Evolutionary conservation across 345 rosid genomes (phyloP).

Genomic region (Odontarrhena argentea): DNA sequence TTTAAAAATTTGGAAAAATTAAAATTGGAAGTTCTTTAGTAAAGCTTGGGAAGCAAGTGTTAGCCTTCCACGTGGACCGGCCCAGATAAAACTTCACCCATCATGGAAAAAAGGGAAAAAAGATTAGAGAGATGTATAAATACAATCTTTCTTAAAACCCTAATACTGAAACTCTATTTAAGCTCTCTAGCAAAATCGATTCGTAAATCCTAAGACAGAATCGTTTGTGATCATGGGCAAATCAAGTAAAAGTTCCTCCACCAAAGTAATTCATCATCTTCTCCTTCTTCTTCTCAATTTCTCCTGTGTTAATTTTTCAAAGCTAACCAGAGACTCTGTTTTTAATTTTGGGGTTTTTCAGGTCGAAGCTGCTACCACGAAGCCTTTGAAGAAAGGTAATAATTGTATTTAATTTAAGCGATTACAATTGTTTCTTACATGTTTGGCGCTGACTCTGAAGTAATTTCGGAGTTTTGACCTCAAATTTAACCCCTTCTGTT

Average conservation of each 20-base stretch:
- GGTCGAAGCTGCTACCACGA: constrained; percentile 44
- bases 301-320: background rate
- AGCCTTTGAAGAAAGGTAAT: constrained; percentile 54
- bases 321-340: constrained; percentile 9
- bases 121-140: constrained; percentile 2
- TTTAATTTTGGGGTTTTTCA: constrained; percentile 32
- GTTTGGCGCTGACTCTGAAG: background rate
- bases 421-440: background rate
- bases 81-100: too few relatives aligned
- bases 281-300: background rate
- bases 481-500: background rate
- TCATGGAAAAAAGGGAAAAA: too few relatives aligned
- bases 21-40: too few relatives aligned
- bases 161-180: background rate
- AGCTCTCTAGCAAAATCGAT: background rate
- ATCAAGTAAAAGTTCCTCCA: constrained; percentile 42
- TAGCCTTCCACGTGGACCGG: too few relatives aligned
- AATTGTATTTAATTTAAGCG: background rate
- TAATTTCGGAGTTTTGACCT: background rate
- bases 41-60: too few relatives aligned
- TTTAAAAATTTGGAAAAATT: too few relatives aligned
- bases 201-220: background rate
- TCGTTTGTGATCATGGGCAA: constrained; percentile 40
- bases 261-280: constrained; percentile 31
- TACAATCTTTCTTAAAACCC: constrained; percentile 10